A percentile compares a stretch with the other conserved stretches of the same genome.
These are phyloP conservation scores for Gossypium lobatum DNA, from an alignment of 441 rosid genomes.

Conservation along the genomic window DNA sequence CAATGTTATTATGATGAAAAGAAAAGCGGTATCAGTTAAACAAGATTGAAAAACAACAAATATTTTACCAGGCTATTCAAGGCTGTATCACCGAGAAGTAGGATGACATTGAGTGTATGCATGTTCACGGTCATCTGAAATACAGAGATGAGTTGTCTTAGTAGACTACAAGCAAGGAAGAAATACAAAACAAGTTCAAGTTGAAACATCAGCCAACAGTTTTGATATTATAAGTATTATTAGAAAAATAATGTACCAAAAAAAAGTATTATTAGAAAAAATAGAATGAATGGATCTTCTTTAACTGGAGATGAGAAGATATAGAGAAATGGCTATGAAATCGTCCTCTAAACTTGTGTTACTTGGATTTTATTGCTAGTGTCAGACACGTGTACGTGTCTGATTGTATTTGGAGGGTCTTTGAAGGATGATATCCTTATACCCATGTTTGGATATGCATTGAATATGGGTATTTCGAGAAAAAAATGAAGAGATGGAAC, in stretches of 20 bases:
- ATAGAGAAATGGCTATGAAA: neutral
- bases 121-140: constrained; percentile 51
- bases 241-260: neutral
- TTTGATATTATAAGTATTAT: neutral
- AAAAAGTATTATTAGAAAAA: too few species aligned
- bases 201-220: neutral
- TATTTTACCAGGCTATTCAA: constrained; percentile 46
- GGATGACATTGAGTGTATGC: constrained; percentile 44
- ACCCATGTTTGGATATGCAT: neutral
- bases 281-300: neutral
- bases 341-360: neutral
- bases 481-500: neutral
- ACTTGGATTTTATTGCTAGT: neutral
- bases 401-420: neutral
- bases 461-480: neutral
- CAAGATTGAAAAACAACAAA: neutral
- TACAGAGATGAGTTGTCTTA: constrained; percentile 4
- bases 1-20: neutral
- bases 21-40: neutral
- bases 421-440: neutral
- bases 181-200: neutral
- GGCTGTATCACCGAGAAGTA: constrained; percentile 44
- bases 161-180: neutral
- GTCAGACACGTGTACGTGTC: neutral
- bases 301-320: neutral